Conservation (phyloP, 345 rosid species). For the Salix brachista region DNA sequence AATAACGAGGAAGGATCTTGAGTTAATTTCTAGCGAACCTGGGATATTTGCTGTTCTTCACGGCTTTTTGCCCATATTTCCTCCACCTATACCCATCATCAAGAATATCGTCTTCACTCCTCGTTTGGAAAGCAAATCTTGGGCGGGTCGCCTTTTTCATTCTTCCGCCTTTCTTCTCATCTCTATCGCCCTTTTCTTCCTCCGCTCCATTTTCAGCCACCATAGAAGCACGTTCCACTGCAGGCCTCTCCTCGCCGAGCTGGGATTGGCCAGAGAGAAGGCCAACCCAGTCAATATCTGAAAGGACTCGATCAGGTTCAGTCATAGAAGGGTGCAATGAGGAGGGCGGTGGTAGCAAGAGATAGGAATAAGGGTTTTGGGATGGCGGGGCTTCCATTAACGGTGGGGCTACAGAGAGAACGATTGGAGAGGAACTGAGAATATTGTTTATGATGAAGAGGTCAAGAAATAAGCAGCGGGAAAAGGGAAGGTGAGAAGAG, state of each 20-base stretch:
- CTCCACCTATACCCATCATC: constrained; percentile 82
- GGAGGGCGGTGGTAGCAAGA: constrained; percentile 25
- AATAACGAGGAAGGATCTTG: too few species aligned
- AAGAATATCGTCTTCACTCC: constrained; percentile 59
- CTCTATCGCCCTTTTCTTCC: constrained; percentile 19
- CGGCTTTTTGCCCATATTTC: constrained; percentile 66
- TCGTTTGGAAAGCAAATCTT: constrained; percentile 63
- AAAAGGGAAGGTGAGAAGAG: constrained; percentile 34
- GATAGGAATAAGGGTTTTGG: constrained; percentile 17
- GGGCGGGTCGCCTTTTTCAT: constrained; percentile 38
- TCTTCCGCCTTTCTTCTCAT: constrained; percentile 33
- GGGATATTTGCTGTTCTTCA: constrained; percentile 57
- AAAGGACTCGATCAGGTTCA: constrained; percentile 17
- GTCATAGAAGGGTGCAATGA: constrained; percentile 18
- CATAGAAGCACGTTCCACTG: constrained; percentile 14
- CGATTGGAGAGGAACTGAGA: constrained; percentile 22
- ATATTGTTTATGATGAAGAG: not conserved
- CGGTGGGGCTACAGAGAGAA: constrained; percentile 8
- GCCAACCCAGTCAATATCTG: constrained; percentile 48
- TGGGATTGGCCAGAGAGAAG: constrained; percentile 38
- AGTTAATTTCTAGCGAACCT: constrained; percentile 37
- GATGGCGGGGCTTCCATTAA: constrained; percentile 28
- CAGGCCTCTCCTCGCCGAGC: constrained; percentile 15
- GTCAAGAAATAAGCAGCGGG: not conserved
- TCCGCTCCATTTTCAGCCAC: constrained; percentile 20